Conservation (phyloP, 2,329 filamentous ascomycete species). For the Arthrinium phaeospermum region DNA sequence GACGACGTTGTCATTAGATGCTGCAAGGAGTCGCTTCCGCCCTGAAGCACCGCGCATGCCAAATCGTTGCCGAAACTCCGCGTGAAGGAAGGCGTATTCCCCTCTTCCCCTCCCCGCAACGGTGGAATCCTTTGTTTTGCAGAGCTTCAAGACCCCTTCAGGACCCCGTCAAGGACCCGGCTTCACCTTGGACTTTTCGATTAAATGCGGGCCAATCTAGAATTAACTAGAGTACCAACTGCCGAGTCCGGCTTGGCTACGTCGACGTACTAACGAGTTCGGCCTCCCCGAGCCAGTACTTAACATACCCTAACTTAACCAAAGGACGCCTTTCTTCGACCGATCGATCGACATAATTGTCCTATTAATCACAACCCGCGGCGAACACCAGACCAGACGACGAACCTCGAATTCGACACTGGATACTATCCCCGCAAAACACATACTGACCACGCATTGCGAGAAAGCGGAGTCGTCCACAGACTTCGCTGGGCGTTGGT, state of each 20-base stretch:
- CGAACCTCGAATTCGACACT: background rate
- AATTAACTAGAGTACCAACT: background rate
- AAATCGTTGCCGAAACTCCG: background rate
- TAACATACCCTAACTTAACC: background rate
- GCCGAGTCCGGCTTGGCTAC: constrained; percentile 10
- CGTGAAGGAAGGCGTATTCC: background rate
- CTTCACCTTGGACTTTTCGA: background rate
- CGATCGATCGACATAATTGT: background rate
- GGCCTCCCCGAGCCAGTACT: background rate
- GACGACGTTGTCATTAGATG: background rate
- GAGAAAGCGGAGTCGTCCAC: constrained; percentile 9
- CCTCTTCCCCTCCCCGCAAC: constrained; percentile 4
- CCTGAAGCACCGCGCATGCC: background rate
- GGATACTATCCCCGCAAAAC: background rate
- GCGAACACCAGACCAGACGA: background rate
- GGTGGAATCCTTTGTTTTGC: background rate
- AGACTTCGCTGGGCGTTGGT: constrained; percentile 7
- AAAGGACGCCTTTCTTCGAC: background rate
- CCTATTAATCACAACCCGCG: background rate
- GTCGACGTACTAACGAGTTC: background rate
- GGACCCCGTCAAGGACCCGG: background rate
- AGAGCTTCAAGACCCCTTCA: background rate
- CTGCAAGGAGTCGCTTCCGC: background rate
- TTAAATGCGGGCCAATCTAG: constrained; percentile 1
- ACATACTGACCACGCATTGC: background rate